Base-by-base conservation (phyloP, 108 stramenopile genomes). In the Mediolabrus comicus region DNA sequence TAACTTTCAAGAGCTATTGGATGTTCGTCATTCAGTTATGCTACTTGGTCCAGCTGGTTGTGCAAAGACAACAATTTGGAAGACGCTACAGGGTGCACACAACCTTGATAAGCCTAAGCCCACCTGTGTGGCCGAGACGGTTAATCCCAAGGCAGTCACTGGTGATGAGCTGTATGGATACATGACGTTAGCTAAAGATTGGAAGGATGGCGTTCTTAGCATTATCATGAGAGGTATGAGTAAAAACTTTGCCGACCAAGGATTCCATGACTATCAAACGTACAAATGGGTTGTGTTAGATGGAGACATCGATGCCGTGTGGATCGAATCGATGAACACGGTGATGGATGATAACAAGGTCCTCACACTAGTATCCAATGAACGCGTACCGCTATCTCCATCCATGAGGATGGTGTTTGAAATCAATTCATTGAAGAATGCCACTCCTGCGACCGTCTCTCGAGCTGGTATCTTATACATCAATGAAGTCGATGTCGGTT, bases 271-370 rank as follows among this genome's bases (percentile, higher is more conserved):
- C 61, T 92, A 88, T 59, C 94, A 94, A 62, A 84, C 86, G 27
- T 83, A 83, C 75, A 96, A 95, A 70, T 96, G 95, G 95, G 89
- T 94, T 12, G 91, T 96, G 4, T 74, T 96, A 13, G 95, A 96
- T 71, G 95, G 93, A 24, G 93, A 95, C 57, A 95, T 96, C 55
- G 95, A 96, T 61, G 93, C 95, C 8, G 93, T 94, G 7, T 96
- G 95, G 95, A 96, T 96, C 69, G 95, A 96, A 77, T 90, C 89
- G 12, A 96, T 96, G 95, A 96, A 96, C 81, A 96, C 95, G 12
- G 95, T 96, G 35, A 95, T 96, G 92, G 95, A 96, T 55, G 95
- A 96, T 75, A 96, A 96, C 84, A 96, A 96, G 75, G 87, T 87
- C 30, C 84, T 96, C 24, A 95, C 93, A n/a, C 68, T 96, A 10